phyloP scores from a whole-genome alignment of 176 grass and related monocot genomes.

The Chloris gayana region DNA sequence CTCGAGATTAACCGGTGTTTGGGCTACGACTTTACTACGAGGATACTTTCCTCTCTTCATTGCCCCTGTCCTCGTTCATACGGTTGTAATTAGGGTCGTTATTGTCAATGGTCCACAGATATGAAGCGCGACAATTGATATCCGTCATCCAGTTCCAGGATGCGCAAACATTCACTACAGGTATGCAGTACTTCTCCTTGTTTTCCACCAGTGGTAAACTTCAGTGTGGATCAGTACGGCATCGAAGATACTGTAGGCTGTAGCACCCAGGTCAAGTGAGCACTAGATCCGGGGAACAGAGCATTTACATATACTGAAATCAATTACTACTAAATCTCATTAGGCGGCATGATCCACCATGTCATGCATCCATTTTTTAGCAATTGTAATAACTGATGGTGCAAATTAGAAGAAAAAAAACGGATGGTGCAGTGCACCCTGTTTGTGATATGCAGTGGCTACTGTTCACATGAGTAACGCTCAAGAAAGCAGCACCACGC shows the following conservation, averaged over 20 bases:
- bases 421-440: not conserved
- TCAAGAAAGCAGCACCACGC: slow-evolving; percentile 28
- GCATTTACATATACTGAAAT: not conserved
- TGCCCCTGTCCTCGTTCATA: not conserved
- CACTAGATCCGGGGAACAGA: not conserved
- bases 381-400: not conserved
- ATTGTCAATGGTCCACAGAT: not conserved
- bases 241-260: not conserved
- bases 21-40: not conserved
- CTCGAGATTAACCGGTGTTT: not conserved
- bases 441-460: not conserved
- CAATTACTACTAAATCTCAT: not conserved
- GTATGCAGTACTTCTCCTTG: not conserved
- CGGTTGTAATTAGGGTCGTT: not conserved
- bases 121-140: not conserved
- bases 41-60: not conserved
- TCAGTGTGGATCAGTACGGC: not conserved
- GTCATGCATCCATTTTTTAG: not conserved
- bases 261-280: not conserved
- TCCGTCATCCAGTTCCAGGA: not conserved
- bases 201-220: not conserved
- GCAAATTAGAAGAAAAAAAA: no score
- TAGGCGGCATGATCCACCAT: not conserved
- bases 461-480: slow-evolving; percentile 24
- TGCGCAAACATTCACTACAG: not conserved